A percentile compares a stretch with the other conserved stretches of the same genome.
phyloP scores from a whole-genome alignment of 192 early-diverging fungal genomes.

The Kickxella alabastrina region DNA sequence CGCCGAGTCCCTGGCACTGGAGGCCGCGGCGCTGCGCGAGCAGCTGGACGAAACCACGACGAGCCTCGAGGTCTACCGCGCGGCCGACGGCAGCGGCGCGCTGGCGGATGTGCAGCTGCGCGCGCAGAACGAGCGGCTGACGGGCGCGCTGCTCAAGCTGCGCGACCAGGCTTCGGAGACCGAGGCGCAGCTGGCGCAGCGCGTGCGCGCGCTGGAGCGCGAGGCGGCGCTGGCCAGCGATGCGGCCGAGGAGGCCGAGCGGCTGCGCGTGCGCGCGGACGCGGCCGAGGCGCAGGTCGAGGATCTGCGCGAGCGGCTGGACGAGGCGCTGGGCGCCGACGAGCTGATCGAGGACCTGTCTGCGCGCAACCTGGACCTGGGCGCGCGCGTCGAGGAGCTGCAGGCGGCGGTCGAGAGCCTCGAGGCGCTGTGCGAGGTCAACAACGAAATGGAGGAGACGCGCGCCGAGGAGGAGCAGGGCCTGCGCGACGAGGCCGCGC shows the following conservation, averaged over 20 bases:
- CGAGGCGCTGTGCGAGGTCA: slow-evolving; percentile 84
- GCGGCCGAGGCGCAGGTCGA: slow-evolving; percentile 74
- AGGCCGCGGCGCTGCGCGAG: slow-evolving; percentile 68
- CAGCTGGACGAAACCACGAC: slow-evolving; percentile 74
- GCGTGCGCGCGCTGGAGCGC: slow-evolving; percentile 67
- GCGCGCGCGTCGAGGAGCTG: slow-evolving; percentile 71
- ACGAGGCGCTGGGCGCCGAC: slow-evolving; percentile 77
- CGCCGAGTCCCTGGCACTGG: slow-evolving; percentile 70
- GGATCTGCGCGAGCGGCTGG: slow-evolving; percentile 75
- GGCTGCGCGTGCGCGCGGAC: slow-evolving; percentile 54
- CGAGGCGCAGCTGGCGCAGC: slow-evolving; percentile 62
- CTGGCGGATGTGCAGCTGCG: slow-evolving; percentile 66
- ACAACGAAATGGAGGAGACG: slow-evolving; percentile 91
- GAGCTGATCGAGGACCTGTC: slow-evolving; percentile 81
- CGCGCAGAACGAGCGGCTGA: slow-evolving; percentile 81
- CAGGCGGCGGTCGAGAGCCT: slow-evolving; percentile 75
- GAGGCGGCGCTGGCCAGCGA: slow-evolving; percentile 61
- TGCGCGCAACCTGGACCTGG: slow-evolving; percentile 77
- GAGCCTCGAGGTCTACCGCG: slow-evolving; percentile 54
- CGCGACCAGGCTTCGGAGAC: slow-evolving; percentile 73
- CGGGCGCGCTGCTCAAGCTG: slow-evolving; percentile 79
- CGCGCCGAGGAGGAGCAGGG: slow-evolving; percentile 86
- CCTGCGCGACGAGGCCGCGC: slow-evolving; percentile 71
- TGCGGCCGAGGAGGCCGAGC: slow-evolving; percentile 46
- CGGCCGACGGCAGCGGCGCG: slow-evolving; percentile 11